Evolutionary conservation across 768 basidiomycete genomes (phyloP).

Genomic region (Tephrocybe sp.): DNA sequence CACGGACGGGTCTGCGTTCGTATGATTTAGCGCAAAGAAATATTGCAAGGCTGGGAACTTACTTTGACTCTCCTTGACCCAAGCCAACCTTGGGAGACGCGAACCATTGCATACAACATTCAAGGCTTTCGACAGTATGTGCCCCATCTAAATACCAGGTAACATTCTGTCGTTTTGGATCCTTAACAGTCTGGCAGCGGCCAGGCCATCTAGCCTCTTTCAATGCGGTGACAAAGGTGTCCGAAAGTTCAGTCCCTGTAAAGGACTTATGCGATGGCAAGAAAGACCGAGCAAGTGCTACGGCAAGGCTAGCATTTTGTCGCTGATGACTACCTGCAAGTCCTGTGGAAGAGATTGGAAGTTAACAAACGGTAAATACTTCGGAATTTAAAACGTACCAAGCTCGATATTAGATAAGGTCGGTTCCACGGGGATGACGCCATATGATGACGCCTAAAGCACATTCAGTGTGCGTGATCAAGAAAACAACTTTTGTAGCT

Average conservation of each 20-base stretch:
- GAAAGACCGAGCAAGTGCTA: conserved; percentile 70
- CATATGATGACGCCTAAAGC: conserved; percentile 6
- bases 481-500: conserved; percentile 6
- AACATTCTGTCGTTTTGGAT: conserved; percentile 48
- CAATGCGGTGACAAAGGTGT: conserved; percentile 60
- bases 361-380: neutral
- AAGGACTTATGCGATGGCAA: conserved; percentile 36
- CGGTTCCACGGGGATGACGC: conserved; percentile 44
- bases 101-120: conserved; percentile 90
- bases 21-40: neutral
- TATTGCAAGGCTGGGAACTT: conserved; percentile 3
- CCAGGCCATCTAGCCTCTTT: conserved; percentile 86
- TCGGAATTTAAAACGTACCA: conserved; percentile 41
- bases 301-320: conserved; percentile 85
- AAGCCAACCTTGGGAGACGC: conserved; percentile 58
- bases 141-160: conserved; percentile 97
- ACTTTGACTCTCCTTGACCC: conserved; percentile 22
- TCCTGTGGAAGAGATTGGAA: conserved; percentile 43
- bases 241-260: conserved; percentile 41
- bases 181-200: conserved; percentile 82
- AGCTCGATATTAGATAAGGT: conserved; percentile 56
- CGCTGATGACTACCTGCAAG: conserved; percentile 85
- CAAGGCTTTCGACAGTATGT: conserved; percentile 89
- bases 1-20: conserved; percentile 37
- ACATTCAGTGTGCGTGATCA: neutral